Percentiles rank a stretch among this genome's conserved stretches.
Conservation (phyloP, 1,284 basidiomycete genomes). For the Apiotrichum gracile region DNA sequence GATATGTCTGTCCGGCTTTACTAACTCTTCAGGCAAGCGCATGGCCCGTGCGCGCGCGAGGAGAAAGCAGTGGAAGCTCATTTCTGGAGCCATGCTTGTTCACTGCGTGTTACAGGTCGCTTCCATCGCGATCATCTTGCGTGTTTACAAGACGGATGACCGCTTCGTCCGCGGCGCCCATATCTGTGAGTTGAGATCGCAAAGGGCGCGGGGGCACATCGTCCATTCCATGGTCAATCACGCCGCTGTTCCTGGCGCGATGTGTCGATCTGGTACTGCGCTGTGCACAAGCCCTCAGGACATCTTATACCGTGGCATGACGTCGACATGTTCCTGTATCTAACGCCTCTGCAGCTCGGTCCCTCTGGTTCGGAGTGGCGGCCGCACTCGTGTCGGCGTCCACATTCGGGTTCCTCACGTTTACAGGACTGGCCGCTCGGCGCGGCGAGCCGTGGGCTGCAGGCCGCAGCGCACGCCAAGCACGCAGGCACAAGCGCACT, state of each 20-base stretch:
- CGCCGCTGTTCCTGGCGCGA: no score
- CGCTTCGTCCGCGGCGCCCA: conserved; percentile 38
- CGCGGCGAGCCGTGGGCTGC: conserved; percentile 46
- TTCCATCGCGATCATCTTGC: conserved; percentile 39
- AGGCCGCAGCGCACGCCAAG: conserved; percentile 37
- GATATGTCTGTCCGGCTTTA: neutral
- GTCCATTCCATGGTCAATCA: no score
- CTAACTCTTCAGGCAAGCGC: conserved; percentile 26
- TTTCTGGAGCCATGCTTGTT: conserved; percentile 43
- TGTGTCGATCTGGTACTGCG: no score
- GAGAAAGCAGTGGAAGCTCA: conserved; percentile 46
- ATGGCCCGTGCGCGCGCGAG: conserved; percentile 42
- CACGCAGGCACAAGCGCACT: conserved; percentile 40
- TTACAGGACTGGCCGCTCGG: conserved; percentile 44
- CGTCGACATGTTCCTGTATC: neutral
- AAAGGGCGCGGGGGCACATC: no score
- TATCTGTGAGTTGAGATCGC: conserved; percentile 38
- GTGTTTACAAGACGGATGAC: conserved; percentile 41
- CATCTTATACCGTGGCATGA: no score
- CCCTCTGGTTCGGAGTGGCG: conserved; percentile 40
- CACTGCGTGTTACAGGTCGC: conserved; percentile 41
- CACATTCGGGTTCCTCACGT: conserved; percentile 38
- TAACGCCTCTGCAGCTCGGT: conserved; percentile 25
- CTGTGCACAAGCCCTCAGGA: no score
- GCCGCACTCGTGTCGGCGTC: conserved; percentile 36